Evolutionary conservation across 306 rosid species (phyloP).

Genomic region (Vicia villosa): DNA sequence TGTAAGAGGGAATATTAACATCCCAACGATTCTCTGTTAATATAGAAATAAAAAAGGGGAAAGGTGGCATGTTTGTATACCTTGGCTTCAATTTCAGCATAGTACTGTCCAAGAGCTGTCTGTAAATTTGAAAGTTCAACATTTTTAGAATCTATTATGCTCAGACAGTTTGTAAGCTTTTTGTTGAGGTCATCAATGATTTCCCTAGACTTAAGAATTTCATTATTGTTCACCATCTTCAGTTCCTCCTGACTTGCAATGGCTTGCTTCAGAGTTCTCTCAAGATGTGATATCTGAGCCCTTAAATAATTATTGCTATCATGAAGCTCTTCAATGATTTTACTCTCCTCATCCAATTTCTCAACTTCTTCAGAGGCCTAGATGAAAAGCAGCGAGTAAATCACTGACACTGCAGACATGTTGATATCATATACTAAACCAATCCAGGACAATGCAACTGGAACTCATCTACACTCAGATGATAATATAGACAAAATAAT

Average conservation of each 20-base stretch:
- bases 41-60: background rate
- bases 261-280: constrained; percentile 79
- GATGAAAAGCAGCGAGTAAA: constrained; percentile 30
- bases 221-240: constrained; percentile 56
- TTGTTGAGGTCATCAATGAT: constrained; percentile 73
- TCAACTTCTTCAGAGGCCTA: constrained; percentile 93
- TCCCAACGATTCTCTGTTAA: constrained; percentile 9
- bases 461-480: constrained; percentile 30
- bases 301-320: constrained; percentile 61
- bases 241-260: constrained; percentile 64
- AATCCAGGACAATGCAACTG: constrained; percentile 5
- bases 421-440: constrained; percentile 18
- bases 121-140: constrained; percentile 85
- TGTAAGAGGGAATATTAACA: constrained; percentile 1
- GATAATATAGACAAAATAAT: background rate
- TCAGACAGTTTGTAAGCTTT: constrained; percentile 66
- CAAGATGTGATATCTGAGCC: constrained; percentile 67
- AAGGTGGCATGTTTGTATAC: constrained; percentile 35
- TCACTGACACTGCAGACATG: constrained; percentile 17
- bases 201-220: constrained; percentile 63
- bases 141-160: constrained; percentile 77
- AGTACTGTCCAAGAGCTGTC: constrained; percentile 97
- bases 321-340: constrained; percentile 76
- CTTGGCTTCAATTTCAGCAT: constrained; percentile 98
- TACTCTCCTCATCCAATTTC: constrained; percentile 94